phyloP scores from a whole-genome alignment of 1,139 yeast genomes.

The Debaryomyces coudertii region DNA sequence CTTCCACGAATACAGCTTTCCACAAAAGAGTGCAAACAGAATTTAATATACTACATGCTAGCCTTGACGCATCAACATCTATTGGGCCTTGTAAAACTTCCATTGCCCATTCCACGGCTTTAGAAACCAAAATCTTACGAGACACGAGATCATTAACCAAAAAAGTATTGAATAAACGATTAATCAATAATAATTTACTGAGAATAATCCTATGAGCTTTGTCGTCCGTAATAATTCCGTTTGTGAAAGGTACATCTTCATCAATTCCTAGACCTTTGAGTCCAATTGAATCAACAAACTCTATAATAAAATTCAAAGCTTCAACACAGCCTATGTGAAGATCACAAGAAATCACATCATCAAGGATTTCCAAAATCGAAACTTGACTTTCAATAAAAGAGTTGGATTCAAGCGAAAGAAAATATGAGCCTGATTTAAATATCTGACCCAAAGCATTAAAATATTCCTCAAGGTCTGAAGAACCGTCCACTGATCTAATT shows the following conservation, averaged over 20 bases:
- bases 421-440: slow-evolving; percentile 47
- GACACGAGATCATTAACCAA: slow-evolving; percentile 39
- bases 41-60: slow-evolving; percentile 61
- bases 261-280: slow-evolving; percentile 54
- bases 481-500: slow-evolving; percentile 27
- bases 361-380: slow-evolving; percentile 58
- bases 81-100: slow-evolving; percentile 56
- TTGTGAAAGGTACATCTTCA: slow-evolving; percentile 33
- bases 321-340: slow-evolving; percentile 41
- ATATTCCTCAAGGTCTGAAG: slow-evolving; percentile 34
- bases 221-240: slow-evolving; percentile 31
- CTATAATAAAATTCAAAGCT: slow-evolving; percentile 41
- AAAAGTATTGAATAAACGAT: slow-evolving; percentile 56
- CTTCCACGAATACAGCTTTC: slow-evolving; percentile 29
- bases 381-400: slow-evolving; percentile 62
- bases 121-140: slow-evolving; percentile 50
- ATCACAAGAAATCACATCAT: slow-evolving; percentile 52
- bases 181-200: slow-evolving; percentile 60
- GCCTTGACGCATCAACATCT: slow-evolving; percentile 62
- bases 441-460: slow-evolving; percentile 31
- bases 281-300: slow-evolving; percentile 55
- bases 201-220: slow-evolving; percentile 60
- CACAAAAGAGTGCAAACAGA: slow-evolving; percentile 49
- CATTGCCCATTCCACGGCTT: slow-evolving; percentile 65
- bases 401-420: slow-evolving; percentile 51